phyloP scores from a whole-genome alignment of 2,329 filamentous ascomycete genomes.

The Penicillium sumatraense region DNA sequence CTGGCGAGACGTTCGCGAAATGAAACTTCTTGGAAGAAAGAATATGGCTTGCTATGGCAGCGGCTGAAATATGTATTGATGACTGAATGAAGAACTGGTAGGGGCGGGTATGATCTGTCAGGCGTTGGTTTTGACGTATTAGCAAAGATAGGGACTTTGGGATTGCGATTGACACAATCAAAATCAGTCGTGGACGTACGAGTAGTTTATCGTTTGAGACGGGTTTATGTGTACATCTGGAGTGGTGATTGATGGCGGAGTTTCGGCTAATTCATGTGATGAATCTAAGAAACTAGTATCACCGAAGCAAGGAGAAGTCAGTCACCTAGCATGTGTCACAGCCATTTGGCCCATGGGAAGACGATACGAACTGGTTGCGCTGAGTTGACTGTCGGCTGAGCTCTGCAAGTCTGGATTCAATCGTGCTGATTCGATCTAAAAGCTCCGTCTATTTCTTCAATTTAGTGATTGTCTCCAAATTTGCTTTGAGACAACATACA shows the following conservation, averaged over 20 bases:
- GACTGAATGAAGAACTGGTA: slow-evolving; percentile 20
- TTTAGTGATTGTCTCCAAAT: not conserved
- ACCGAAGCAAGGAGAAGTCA: not conserved
- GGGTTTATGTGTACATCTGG: not conserved
- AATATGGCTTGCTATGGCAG: slow-evolving; percentile 46
- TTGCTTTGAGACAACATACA: not conserved
- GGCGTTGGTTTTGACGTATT: not conserved
- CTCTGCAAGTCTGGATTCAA: slow-evolving; percentile 30
- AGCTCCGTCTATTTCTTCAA: slow-evolving; percentile 13
- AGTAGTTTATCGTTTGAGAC: not conserved
- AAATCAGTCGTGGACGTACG: not conserved
- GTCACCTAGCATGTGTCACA: not conserved
- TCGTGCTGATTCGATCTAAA: slow-evolving; percentile 24
- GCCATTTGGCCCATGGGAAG: not conserved
- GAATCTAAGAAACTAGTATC: not conserved
- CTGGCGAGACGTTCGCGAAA: slow-evolving; percentile 36
- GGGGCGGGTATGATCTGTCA: slow-evolving; percentile 14
- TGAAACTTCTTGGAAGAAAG: slow-evolving; percentile 40
- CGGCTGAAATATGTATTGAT: slow-evolving; percentile 38
- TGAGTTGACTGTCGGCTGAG: slow-evolving; percentile 13
- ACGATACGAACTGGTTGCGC: not conserved
- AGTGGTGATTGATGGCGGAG: not conserved
- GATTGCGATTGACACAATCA: not conserved
- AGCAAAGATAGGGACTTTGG: not conserved
- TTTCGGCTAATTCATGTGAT: not conserved